Base-by-base conservation (phyloP, 768 basidiomycete genomes). In the Lactifluus piperatus region DNA sequence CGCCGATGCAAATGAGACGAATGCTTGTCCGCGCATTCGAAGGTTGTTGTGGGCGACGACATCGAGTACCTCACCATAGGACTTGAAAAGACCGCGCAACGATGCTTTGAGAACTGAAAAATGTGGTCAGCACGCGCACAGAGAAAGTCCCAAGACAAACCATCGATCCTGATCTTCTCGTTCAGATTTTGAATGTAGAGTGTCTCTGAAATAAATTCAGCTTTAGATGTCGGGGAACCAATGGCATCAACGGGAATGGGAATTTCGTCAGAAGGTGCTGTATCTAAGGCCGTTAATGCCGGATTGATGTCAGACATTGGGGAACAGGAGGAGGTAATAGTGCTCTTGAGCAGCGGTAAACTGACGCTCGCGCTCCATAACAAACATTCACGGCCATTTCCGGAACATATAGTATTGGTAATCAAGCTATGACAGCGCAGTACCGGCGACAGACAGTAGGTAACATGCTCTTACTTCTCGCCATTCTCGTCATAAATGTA, bases 1-100 rank as follows among this genome's bases (percentile, higher is more conserved):
- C 53, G 84, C 77, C 34, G 84, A 84, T 57, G 79, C 79, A 71
- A 99, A 97, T 37, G 91, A 92, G 37, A 99, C 91, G 69, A 99
- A 99, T 4, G 97, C 97, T 74, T 99, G 97, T 16, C 97, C 97
- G 39, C 97, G 81, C 97, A 99, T 99, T 39, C 97, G 85, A 60
- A 99, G 74, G 76, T 97, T 98, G 53, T 78, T 74, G 71, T 99
- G 97, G 10, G 94, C 94, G 20, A 94, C 88, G n/a, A 99, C 92
- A 69, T 95, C 92, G 27, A 97, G 73, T 18, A 99, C 88, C 62
- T 90, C 86, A 13, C 94, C 92, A 68, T 97, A 99, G 14, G 86
- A 80, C 71, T 92, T 92, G 80, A 99, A 98, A 30, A 99, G 78
- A 34, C 87, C 87, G 13, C 82, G 80, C 47, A 99, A 75, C 4